These are phyloP conservation scores for Cyclotella choctawhatcheeana DNA, from an alignment of 108 stramenopile species.

Conservation along the genomic window DNA sequence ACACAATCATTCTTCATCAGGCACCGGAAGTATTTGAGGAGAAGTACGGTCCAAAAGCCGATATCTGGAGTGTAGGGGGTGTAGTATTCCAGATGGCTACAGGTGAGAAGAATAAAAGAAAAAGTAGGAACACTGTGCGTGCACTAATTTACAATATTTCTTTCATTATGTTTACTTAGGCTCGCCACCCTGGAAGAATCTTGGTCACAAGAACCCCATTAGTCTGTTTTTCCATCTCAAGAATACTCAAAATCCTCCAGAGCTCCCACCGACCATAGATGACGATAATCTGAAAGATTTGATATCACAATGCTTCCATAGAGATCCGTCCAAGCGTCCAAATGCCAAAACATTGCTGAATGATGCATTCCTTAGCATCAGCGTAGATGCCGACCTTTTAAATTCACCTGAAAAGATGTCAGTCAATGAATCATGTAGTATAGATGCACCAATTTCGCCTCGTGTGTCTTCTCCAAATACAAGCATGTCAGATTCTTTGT, in stretches of 20 bases:
- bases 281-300: constrained; percentile 48
- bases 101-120: constrained; percentile 1
- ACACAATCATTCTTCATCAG: constrained; percentile 17
- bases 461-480: background rate
- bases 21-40: constrained; percentile 94
- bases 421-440: too few species aligned
- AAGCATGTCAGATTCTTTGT: constrained; percentile 39
- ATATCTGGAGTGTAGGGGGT: constrained; percentile 92
- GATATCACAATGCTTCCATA: constrained; percentile 65
- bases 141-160: background rate
- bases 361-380: constrained; percentile 19
- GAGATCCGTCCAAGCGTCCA: constrained; percentile 76
- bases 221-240: constrained; percentile 85
- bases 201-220: constrained; percentile 92
- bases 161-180: constrained; percentile 14
- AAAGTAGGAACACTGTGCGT: background rate
- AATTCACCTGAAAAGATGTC: too few species aligned
- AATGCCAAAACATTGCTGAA: constrained; percentile 39
- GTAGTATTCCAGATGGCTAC: constrained; percentile 91
- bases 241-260: constrained; percentile 58
- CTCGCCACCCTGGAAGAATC: constrained; percentile 88
- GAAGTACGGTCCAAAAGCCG: constrained; percentile 84
- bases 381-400: background rate
- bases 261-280: constrained; percentile 26
- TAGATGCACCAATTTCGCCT: too few species aligned